Percentiles rank a stretch among this genome's conserved stretches.
Evolutionary conservation across 345 rosid genomes (phyloP).

Genomic region (Raphanus sativus): DNA sequence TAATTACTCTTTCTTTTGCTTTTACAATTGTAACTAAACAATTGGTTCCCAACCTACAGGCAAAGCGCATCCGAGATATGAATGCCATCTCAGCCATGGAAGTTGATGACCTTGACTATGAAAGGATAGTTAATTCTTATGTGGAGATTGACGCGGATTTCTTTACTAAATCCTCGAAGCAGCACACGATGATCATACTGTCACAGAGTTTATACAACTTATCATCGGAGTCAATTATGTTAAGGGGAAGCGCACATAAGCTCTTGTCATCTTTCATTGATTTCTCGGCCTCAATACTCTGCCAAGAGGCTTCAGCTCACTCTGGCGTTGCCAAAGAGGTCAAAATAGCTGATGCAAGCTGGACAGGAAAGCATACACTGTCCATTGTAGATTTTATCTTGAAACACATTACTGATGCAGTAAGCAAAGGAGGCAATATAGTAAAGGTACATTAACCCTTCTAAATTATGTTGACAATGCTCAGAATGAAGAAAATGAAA

Average conservation of each 20-base stretch:
- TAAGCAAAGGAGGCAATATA: slow-evolving; percentile 54
- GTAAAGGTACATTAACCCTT: slow-evolving; percentile 56
- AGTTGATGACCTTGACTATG: slow-evolving; percentile 83
- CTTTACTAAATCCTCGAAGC: slow-evolving; percentile 52
- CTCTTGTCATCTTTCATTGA: slow-evolving; percentile 72
- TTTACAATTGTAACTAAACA: slow-evolving; percentile 11
- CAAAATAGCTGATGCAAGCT: slow-evolving; percentile 41
- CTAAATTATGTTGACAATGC: neutral
- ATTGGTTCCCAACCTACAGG: slow-evolving; percentile 51
- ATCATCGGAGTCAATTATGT: slow-evolving; percentile 69
- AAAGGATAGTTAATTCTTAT: slow-evolving; percentile 60
- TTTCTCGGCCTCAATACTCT: slow-evolving; percentile 57
- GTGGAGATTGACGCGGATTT: slow-evolving; percentile 53
- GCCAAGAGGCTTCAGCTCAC: slow-evolving; percentile 35
- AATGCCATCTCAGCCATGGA: slow-evolving; percentile 73
- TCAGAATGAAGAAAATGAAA: neutral
- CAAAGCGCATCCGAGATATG: slow-evolving; percentile 57
- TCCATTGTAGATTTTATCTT: slow-evolving; percentile 58
- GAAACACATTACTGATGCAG: slow-evolving; percentile 67
- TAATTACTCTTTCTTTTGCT: slow-evolving; percentile 20
- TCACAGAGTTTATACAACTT: slow-evolving; percentile 76
- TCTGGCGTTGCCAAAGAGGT: slow-evolving; percentile 36
- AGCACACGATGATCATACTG: slow-evolving; percentile 61
- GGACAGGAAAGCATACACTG: slow-evolving; percentile 59
- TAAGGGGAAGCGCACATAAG: slow-evolving; percentile 75